Percentiles rank a stretch among this genome's conserved stretches.
Conservation (phyloP, 2,329 filamentous ascomycete genomes). For the Cercospora canescens region DNA sequence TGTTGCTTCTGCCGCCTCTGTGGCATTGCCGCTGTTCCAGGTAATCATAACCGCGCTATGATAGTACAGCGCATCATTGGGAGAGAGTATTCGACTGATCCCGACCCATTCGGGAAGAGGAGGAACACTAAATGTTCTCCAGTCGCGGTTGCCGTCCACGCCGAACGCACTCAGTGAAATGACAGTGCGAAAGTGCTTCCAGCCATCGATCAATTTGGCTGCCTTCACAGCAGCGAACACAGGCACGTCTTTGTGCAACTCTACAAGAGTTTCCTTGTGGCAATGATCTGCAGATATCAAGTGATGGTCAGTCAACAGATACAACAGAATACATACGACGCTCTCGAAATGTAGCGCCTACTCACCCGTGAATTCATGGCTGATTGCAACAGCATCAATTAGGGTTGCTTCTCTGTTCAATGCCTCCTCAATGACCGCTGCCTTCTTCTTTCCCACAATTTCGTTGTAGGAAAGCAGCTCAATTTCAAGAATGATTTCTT, state of each 20-base stretch:
- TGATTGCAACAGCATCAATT: conserved; percentile 61
- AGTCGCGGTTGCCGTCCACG: conserved; percentile 40
- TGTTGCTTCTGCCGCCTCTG: conserved; percentile 1
- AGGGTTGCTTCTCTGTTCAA: conserved; percentile 33
- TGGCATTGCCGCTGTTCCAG: conserved; percentile 43
- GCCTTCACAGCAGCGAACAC: conserved; percentile 62
- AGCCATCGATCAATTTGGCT: conserved; percentile 56
- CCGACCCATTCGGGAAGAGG: conserved; percentile 62
- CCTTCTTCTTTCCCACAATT: conserved; percentile 19
- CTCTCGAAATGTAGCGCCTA: not conserved
- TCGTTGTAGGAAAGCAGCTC: conserved; percentile 45
- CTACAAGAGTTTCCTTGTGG: conserved; percentile 60
- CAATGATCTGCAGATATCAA: conserved; percentile 55
- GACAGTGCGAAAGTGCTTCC: conserved; percentile 61
- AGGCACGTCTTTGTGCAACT: conserved; percentile 55
- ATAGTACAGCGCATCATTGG: conserved; percentile 59
- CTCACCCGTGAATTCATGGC: conserved; percentile 61
- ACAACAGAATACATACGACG: not conserved
- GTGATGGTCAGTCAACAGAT: not conserved
- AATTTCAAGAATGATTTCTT: conserved; percentile 51
- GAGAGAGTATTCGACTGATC: conserved; percentile 57
- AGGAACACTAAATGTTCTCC: conserved; percentile 46
- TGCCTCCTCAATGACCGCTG: conserved; percentile 8
- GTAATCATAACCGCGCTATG: conserved; percentile 62
- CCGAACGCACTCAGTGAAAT: conserved; percentile 51